Evolutionary conservation across 129 eudicot genomes (phyloP).

Genomic region (Lonicera japonica): DNA sequence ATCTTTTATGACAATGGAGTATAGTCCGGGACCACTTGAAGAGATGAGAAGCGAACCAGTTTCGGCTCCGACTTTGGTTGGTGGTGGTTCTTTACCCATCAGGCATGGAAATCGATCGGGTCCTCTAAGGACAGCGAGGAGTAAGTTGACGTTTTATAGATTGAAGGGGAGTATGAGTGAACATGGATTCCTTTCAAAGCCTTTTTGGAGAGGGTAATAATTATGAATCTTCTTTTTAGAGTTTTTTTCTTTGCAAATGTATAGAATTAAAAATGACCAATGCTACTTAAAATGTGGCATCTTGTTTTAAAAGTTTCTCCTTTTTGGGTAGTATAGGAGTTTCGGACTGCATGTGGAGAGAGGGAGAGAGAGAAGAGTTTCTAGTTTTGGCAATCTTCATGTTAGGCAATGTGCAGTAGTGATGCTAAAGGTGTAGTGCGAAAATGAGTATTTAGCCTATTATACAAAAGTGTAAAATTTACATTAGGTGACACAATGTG

Average conservation of each 20-base stretch:
- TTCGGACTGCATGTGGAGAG: not conserved
- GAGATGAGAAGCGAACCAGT: slow-evolving; percentile 51
- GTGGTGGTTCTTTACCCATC: slow-evolving; percentile 42
- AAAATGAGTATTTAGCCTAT: no score
- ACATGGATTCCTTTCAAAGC: slow-evolving; percentile 52
- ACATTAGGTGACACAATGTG: no score
- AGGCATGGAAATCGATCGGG: slow-evolving; percentile 77
- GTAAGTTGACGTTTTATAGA: slow-evolving; percentile 61
- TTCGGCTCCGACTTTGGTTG: slow-evolving; percentile 54
- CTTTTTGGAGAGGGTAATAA: slow-evolving; percentile 41
- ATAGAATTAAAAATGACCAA: slow-evolving; percentile 37
- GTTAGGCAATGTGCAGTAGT: no score
- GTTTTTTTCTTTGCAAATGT: slow-evolving; percentile 40
- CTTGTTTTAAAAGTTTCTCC: not conserved
- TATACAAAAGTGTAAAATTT: no score
- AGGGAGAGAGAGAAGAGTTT: slow-evolving; percentile 8
- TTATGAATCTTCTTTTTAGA: slow-evolving; percentile 43
- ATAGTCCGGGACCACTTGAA: slow-evolving; percentile 83
- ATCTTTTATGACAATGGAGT: slow-evolving; percentile 80
- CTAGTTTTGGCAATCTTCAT: slow-evolving; percentile 42
- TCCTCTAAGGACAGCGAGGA: slow-evolving; percentile 68
- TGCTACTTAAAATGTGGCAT: slow-evolving; percentile 15
- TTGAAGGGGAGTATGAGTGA: slow-evolving; percentile 82
- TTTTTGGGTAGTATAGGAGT: slow-evolving; percentile 24
- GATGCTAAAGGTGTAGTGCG: no score